Evolutionary conservation across 129 eudicot species (phyloP).

Genomic region (Saposhnikovia divaricata): DNA sequence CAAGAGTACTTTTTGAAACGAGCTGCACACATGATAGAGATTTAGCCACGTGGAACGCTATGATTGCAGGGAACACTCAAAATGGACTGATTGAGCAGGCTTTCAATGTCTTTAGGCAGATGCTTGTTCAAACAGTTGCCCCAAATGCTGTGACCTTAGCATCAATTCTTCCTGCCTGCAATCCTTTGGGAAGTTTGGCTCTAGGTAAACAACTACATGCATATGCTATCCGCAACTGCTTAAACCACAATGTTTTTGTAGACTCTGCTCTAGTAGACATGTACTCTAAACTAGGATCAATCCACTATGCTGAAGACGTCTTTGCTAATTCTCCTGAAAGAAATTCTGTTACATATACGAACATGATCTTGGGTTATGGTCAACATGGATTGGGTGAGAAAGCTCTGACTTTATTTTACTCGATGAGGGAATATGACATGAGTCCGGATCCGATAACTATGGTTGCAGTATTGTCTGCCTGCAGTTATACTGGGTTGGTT

Average conservation of each 20-base stretch:
- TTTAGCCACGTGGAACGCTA: constrained; percentile 84
- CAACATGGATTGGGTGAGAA: constrained; percentile 67
- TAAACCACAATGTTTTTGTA: constrained; percentile 66
- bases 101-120: constrained; percentile 44
- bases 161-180: constrained; percentile 72
- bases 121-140: constrained; percentile 42
- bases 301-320: constrained; percentile 51
- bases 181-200: constrained; percentile 37
- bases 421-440: constrained; percentile 41
- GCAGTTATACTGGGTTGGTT: constrained; percentile 58
- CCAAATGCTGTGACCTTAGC: constrained; percentile 80
- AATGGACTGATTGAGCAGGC: constrained; percentile 64
- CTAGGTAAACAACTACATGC: constrained; percentile 68
- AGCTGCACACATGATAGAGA: constrained; percentile 36
- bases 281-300: constrained; percentile 74
- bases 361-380: constrained; percentile 72
- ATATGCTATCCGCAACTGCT: constrained; percentile 41
- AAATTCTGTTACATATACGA: constrained; percentile 66
- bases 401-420: constrained; percentile 41
- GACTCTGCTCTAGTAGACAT: constrained; percentile 69
- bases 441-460: constrained; percentile 72
- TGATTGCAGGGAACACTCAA: constrained; percentile 67
- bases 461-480: constrained; percentile 74
- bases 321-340: constrained; percentile 33
- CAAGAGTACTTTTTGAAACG: constrained; percentile 45